Percentiles rank a stretch among this genome's conserved stretches.
Conservation (phyloP, 805 yeast species). For the Yamadazyma tumulicola region DNA sequence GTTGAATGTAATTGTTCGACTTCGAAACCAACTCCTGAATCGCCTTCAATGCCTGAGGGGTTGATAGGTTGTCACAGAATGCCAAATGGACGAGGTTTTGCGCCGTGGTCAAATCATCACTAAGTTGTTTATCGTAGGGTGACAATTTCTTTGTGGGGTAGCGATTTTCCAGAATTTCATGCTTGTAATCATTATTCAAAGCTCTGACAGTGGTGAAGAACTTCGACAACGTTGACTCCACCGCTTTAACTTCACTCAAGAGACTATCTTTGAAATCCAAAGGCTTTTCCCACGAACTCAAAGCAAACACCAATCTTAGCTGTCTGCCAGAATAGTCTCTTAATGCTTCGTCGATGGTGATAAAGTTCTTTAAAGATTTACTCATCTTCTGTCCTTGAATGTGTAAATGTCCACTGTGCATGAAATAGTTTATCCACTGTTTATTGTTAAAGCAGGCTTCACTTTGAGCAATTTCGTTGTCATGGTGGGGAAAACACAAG, state of each 20-base stretch:
- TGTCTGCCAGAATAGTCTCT: slow-evolving; percentile 70
- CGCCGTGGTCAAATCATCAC: slow-evolving; percentile 45
- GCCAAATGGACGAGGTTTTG: slow-evolving; percentile 66
- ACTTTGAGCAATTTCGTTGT: slow-evolving; percentile 94
- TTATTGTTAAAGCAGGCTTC: slow-evolving; percentile 86
- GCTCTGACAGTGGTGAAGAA: slow-evolving; percentile 89
- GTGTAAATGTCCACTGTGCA: slow-evolving; percentile 96
- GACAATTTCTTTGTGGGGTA: slow-evolving; percentile 62
- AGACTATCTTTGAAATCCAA: slow-evolving; percentile 87
- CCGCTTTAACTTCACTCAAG: slow-evolving; percentile 68
- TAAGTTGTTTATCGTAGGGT: slow-evolving; percentile 51
- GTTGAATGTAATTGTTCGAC: slow-evolving; percentile 67
- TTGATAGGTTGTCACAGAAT: slow-evolving; percentile 84
- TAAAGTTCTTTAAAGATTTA: slow-evolving; percentile 89
- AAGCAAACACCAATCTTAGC: slow-evolving; percentile 84
- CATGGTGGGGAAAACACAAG: slow-evolving; percentile 98
- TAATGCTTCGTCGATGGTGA: slow-evolving; percentile 89
- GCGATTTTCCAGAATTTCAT: slow-evolving; percentile 36
- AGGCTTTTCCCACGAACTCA: slow-evolving; percentile 89
- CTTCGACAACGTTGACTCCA: slow-evolving; percentile 72
- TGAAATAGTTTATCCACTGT: slow-evolving; percentile 96
- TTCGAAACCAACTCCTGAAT: slow-evolving; percentile 67
- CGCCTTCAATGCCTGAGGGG: slow-evolving; percentile 67
- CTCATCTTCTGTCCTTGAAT: slow-evolving; percentile 99
- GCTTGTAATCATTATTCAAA: slow-evolving; percentile 60